Evolutionary conservation across 2,329 filamentous ascomycete genomes (phyloP).

Genomic region (Epichloe gansuensis): DNA sequence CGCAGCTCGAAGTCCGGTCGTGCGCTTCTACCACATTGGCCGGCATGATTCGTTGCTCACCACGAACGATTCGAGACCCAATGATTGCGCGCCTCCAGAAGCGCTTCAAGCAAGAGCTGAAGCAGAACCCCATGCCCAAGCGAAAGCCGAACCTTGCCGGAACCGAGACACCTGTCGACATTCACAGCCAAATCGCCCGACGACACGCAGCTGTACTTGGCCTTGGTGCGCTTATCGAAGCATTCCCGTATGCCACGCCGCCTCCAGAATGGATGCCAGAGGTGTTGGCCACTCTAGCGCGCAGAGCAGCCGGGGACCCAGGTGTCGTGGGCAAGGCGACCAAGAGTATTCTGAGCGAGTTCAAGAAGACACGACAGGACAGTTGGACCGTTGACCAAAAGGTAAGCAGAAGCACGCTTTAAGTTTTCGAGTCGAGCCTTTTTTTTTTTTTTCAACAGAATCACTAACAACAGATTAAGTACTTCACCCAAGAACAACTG

Average conservation of each 20-base stretch:
- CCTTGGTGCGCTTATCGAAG: constrained; percentile 79
- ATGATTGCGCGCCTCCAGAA: constrained; percentile 64
- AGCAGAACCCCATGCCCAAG: constrained; percentile 78
- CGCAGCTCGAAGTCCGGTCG: constrained; percentile 85
- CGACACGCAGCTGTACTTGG: constrained; percentile 87
- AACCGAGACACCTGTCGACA: constrained; percentile 56
- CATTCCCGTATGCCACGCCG: constrained; percentile 90
- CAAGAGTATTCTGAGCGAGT: constrained; percentile 86
- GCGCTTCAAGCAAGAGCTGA: constrained; percentile 67
- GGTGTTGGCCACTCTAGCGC: constrained; percentile 72
- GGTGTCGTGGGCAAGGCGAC: constrained; percentile 93
- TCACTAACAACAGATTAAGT: constrained; percentile 25
- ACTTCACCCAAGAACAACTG: constrained; percentile 83
- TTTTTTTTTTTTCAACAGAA: constrained; percentile 15
- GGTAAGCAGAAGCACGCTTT: constrained; percentile 40
- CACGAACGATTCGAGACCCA: constrained; percentile 60
- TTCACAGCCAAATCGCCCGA: constrained; percentile 64
- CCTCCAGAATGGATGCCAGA: constrained; percentile 91
- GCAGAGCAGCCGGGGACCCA: constrained; percentile 73
- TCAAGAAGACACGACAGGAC: constrained; percentile 98
- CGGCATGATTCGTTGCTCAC: constrained; percentile 96
- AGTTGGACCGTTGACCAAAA: constrained; percentile 98
- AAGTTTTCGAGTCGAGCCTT: not conserved
- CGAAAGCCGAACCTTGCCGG: constrained; percentile 43
- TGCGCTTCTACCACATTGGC: constrained; percentile 87